A percentile compares a stretch with the other conserved stretches of the same genome.
These are phyloP conservation scores for Lathyrus tuberosus DNA, from an alignment of 306 rosid genomes.

Conservation along the genomic window DNA sequence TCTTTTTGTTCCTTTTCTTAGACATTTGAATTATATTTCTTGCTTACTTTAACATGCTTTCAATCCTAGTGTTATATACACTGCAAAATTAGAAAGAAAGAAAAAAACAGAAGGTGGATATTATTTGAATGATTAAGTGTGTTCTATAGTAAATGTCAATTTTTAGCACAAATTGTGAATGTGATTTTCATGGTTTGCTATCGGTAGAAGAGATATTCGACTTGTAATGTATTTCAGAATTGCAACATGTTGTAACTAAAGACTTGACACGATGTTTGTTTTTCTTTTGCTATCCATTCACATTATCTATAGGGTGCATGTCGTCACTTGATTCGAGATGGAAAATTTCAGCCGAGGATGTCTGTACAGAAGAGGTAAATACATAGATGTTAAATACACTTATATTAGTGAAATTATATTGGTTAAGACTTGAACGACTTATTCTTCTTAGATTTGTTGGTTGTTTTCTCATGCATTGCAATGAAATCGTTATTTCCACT, in stretches of 20 bases:
- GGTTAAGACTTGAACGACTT: neutral
- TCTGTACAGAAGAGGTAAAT: slow-evolving; percentile 76
- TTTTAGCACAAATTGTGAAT: slow-evolving; percentile 3
- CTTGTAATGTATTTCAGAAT: slow-evolving; percentile 3
- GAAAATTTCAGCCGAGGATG: slow-evolving; percentile 70
- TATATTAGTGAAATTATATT: neutral
- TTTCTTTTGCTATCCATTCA: slow-evolving; percentile 44
- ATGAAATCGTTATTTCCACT: too few relatives aligned
- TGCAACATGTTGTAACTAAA: slow-evolving; percentile 18
- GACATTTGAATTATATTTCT: slow-evolving; percentile 19
- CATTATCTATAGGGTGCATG: slow-evolving; percentile 49
- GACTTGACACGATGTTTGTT: slow-evolving; percentile 16
- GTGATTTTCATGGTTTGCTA: slow-evolving; percentile 30
- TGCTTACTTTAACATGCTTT: slow-evolving; percentile 22
- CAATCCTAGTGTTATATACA: neutral
- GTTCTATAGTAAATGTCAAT: neutral
- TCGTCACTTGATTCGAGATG: slow-evolving; percentile 43
- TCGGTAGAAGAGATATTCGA: neutral
- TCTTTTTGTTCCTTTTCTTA: too few relatives aligned
- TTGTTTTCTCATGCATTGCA: too few relatives aligned
- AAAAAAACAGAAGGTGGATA: neutral
- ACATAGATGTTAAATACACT: neutral
- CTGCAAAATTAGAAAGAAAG: neutral
- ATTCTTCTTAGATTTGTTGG: too few relatives aligned
- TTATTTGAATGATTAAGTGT: slow-evolving; percentile 22